These are phyloP conservation scores for Gastrolobium bilobum DNA, from an alignment of 306 rosid genomes.

Conservation along the genomic window DNA sequence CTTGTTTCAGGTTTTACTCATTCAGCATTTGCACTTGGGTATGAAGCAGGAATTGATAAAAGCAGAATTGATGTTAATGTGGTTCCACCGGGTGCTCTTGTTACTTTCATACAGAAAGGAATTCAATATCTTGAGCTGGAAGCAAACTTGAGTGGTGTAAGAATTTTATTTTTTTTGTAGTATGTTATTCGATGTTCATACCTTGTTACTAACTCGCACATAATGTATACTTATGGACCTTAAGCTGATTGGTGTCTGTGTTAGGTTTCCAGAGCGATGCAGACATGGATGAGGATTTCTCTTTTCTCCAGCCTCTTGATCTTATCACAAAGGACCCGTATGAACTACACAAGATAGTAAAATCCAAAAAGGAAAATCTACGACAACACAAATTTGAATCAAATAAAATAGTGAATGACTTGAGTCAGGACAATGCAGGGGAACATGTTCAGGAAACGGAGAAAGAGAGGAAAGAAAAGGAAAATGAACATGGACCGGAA, in stretches of 20 bases:
- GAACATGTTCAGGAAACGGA: constrained; percentile 49
- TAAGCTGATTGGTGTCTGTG: constrained; percentile 52
- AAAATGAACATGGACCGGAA: constrained; percentile 50
- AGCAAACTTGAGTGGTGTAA: constrained; percentile 71
- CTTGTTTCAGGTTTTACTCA: constrained; percentile 69
- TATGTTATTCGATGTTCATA: constrained; percentile 2
- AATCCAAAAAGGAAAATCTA: constrained; percentile 62
- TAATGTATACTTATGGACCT: constrained; percentile 37
- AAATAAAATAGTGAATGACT: constrained; percentile 50
- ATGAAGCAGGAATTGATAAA: constrained; percentile 73
- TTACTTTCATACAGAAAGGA: constrained; percentile 72
- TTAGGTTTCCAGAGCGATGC: constrained; percentile 67
- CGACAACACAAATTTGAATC: constrained; percentile 56
- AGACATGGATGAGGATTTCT: constrained; percentile 73
- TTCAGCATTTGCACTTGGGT: constrained; percentile 75
- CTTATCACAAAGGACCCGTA: constrained; percentile 69
- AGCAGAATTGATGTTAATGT: constrained; percentile 58
- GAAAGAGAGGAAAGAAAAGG: constrained; percentile 55
- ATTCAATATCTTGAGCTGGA: constrained; percentile 77
- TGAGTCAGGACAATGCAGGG: constrained; percentile 45
- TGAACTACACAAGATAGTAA: constrained; percentile 63
- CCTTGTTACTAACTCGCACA: neutral
- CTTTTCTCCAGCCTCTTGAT: constrained; percentile 75
- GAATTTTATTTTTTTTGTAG: constrained; percentile 35
- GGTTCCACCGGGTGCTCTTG: constrained; percentile 78